phyloP scores from a whole-genome alignment of 2,329 filamentous ascomycete genomes.

The Pseudopithomyces chartarum region DNA sequence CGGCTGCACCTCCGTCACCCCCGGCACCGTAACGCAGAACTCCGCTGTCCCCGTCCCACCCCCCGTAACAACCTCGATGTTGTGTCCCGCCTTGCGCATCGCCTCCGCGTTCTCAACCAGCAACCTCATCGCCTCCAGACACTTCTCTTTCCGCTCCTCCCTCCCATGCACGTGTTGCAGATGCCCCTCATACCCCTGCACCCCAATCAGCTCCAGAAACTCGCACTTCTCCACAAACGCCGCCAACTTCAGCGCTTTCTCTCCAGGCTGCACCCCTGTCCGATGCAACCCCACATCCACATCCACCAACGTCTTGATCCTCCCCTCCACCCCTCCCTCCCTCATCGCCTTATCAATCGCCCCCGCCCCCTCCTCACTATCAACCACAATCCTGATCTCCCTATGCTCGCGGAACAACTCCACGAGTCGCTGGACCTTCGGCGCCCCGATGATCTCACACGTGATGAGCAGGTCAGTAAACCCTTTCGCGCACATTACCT shows the following conservation, averaged over 20 bases:
- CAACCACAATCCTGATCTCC: constrained; percentile 54
- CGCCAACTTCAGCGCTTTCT: constrained; percentile 49
- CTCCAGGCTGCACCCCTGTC: constrained; percentile 53
- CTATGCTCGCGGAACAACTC: constrained; percentile 49
- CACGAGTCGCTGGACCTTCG: constrained; percentile 54
- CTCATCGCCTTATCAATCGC: constrained; percentile 53
- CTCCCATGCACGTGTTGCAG: constrained; percentile 56
- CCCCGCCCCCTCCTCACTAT: constrained; percentile 52
- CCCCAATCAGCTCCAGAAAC: constrained; percentile 53
- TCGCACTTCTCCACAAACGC: constrained; percentile 42
- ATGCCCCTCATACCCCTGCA: constrained; percentile 61
- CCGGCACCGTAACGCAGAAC: constrained; percentile 57
- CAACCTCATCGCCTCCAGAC: constrained; percentile 53
- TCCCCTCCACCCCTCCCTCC: constrained; percentile 42
- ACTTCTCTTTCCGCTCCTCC: constrained; percentile 49
- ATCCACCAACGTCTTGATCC: constrained; percentile 53
- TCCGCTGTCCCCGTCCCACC: constrained; percentile 60
- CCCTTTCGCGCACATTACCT: constrained; percentile 47
- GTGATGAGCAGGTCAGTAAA: constrained; percentile 59
- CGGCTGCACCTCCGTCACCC: constrained; percentile 60
- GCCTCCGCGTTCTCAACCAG: constrained; percentile 51
- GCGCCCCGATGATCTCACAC: constrained; percentile 55
- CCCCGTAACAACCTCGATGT: constrained; percentile 57
- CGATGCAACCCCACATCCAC: constrained; percentile 58
- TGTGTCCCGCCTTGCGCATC: constrained; percentile 49